Base-by-base conservation (phyloP, 345 rosid species). In the Populus euphratica region DNA sequence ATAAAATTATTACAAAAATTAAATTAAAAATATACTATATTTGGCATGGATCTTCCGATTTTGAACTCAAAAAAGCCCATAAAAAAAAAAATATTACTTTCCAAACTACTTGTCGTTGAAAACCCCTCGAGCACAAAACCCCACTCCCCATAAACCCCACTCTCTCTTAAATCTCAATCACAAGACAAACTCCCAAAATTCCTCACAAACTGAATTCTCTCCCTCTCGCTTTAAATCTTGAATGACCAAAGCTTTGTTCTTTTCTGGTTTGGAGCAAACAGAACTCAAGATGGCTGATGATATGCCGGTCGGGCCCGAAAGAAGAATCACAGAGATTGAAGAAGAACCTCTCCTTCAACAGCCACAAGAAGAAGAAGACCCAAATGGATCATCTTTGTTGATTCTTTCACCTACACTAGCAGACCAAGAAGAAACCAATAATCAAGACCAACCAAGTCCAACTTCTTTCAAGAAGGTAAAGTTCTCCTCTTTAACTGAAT, bases 401-500 rank as follows among this genome's bases (percentile, higher is more conserved):
- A n/a, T 74, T 70, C 23, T 31, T 72, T 74, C 80, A 20, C n/a
- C 81, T 71, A 50, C 74, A 39, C 47, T 62, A 36, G 79, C 79
- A 73, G 75, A 63, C 18, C 76, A 29, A 67, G 52, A 76, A 69
- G 67, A 31, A 74, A 38, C 63, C 35, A 59, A n/a, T 10, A 23
- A 59, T 59, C 77, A 72, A 29, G 79, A 85, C 77, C 38, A 78
- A 29, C 72, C 74, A 33, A 77, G 74, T 74, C 67, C 71, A 23
- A 18, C 25, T 43, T 56, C 56, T 33, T 52, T 39, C 80, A 86
- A 81, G 79, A 81, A 81, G 76, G 70, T 54, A 5, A 75, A 78
- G 59, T 80, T 64, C 70, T 77, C 83, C 13, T n/a, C 13, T 47
- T 73, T 72, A 68, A 79, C 61, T 78, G 67, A 68, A 36, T 16